These are phyloP conservation scores for Liriodendron chinense DNA, from an alignment of 164 flowering plant species.

Conservation along the genomic window DNA sequence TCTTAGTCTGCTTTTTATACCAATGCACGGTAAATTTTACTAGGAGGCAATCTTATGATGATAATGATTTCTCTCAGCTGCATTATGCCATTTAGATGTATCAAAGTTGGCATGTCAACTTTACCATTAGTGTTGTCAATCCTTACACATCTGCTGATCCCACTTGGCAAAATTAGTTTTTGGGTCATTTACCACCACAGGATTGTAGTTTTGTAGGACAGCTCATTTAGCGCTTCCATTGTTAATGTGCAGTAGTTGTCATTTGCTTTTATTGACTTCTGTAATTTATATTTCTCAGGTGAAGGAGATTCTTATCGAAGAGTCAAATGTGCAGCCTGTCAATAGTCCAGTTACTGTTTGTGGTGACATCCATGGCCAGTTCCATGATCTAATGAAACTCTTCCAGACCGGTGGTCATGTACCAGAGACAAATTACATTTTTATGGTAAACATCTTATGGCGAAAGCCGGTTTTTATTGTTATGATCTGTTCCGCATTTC, in stretches of 20 bases:
- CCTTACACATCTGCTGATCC: no score
- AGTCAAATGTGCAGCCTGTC: conserved; percentile 97
- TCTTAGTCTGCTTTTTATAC: no score
- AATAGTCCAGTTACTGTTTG: conserved; percentile 97
- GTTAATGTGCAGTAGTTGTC: not conserved
- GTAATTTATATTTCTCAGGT: conserved; percentile 24
- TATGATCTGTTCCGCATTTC: not conserved
- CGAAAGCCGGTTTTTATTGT: not conserved
- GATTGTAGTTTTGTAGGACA: not conserved
- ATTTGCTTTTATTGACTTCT: not conserved
- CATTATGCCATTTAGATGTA: no score
- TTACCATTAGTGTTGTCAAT: no score
- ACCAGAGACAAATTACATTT: conserved; percentile 95
- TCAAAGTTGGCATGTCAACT: no score
- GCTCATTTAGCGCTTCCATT: not conserved
- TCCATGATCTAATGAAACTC: conserved; percentile 95
- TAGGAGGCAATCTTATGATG: no score
- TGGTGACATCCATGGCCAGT: conserved; percentile 98
- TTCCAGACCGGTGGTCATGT: conserved; percentile 98
- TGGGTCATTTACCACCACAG: no score
- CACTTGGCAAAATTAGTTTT: no score
- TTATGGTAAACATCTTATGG: conserved; percentile 60
- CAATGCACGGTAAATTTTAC: no score
- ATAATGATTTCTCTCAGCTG: no score
- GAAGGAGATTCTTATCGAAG: conserved; percentile 92